phyloP scores from a whole-genome alignment of 108 stramenopile species.

The Cylindrotheca fusiformis region DNA sequence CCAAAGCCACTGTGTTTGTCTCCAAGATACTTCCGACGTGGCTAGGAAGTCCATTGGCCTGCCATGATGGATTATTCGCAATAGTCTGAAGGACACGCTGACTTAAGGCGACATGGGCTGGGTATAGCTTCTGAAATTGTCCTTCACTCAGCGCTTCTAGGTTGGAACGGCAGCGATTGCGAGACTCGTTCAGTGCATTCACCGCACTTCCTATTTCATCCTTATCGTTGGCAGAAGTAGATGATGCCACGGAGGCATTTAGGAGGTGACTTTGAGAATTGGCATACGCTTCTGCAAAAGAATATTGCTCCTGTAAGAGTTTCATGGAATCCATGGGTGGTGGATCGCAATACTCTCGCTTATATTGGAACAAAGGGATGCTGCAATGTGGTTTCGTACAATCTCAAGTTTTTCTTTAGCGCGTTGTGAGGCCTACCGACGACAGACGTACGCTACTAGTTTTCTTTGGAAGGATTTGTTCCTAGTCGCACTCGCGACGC shows the following conservation, averaged over 20 bases:
- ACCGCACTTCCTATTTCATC: not conserved
- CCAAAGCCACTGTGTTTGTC: slow-evolving; percentile 30
- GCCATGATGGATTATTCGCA: slow-evolving; percentile 18
- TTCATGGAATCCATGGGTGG: too few species aligned
- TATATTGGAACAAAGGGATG: too few species aligned
- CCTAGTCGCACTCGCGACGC: too few species aligned
- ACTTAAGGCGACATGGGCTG: slow-evolving; percentile 16
- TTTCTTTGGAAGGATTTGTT: too few species aligned
- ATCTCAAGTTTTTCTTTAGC: too few species aligned
- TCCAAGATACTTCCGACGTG: slow-evolving; percentile 5
- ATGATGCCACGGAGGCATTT: not conserved
- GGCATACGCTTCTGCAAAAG: slow-evolving; percentile 24
- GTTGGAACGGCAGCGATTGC: slow-evolving; percentile 4
- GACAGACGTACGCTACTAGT: too few species aligned
- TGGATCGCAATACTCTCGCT: too few species aligned
- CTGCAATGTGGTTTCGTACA: too few species aligned
- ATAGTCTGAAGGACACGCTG: slow-evolving; percentile 20
- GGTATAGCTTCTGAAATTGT: not conserved
- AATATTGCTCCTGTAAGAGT: slow-evolving; percentile 26
- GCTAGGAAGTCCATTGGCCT: slow-evolving; percentile 22
- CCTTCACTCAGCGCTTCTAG: not conserved
- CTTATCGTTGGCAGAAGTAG: not conserved
- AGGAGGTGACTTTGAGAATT: slow-evolving; percentile 29
- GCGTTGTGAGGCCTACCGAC: too few species aligned
- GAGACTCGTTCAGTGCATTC: slow-evolving; percentile 1